Conservation (phyloP, 2,329 filamentous ascomycete genomes). For the Diaporthe humulicola region DNA sequence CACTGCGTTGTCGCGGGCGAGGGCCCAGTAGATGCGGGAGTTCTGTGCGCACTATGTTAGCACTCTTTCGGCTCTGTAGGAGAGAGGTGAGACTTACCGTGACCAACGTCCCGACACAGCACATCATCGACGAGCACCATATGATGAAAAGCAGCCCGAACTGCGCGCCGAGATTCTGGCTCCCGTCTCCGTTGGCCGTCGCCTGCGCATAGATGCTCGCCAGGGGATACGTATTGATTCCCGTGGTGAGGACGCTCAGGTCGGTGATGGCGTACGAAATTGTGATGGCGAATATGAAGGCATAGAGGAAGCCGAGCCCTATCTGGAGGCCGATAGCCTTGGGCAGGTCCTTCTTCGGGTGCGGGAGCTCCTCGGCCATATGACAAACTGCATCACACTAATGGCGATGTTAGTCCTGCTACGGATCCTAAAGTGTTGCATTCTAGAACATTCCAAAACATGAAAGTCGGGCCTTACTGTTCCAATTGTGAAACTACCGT, state of each 20-base stretch:
- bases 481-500: constrained; percentile 76
- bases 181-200: constrained; percentile 58
- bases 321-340: constrained; percentile 64
- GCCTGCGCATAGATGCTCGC: constrained; percentile 74
- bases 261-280: constrained; percentile 69
- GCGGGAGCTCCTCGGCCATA: constrained; percentile 71
- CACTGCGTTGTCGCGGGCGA: constrained; percentile 72
- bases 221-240: constrained; percentile 69
- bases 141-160: constrained; percentile 71
- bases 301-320: constrained; percentile 58
- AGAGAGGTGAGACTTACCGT: constrained; percentile 52
- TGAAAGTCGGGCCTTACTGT: too few relatives aligned
- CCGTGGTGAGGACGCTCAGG: constrained; percentile 63
- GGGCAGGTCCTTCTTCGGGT: constrained; percentile 61
- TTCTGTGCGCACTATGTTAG: constrained; percentile 33
- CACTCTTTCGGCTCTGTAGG: background rate
- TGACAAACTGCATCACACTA: constrained; percentile 75
- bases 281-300: constrained; percentile 64
- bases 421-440: too few relatives aligned
- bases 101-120: constrained; percentile 64
- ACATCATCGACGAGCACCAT: constrained; percentile 64
- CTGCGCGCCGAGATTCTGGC: constrained; percentile 63
- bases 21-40: constrained; percentile 61
- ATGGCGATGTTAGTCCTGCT: too few relatives aligned
- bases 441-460: too few relatives aligned